Evolutionary conservation across 2,329 filamentous ascomycete species (phyloP), one percentile per base, ranked within the genome.

Genomic region (Fusarium pseudograminearum): DNA sequence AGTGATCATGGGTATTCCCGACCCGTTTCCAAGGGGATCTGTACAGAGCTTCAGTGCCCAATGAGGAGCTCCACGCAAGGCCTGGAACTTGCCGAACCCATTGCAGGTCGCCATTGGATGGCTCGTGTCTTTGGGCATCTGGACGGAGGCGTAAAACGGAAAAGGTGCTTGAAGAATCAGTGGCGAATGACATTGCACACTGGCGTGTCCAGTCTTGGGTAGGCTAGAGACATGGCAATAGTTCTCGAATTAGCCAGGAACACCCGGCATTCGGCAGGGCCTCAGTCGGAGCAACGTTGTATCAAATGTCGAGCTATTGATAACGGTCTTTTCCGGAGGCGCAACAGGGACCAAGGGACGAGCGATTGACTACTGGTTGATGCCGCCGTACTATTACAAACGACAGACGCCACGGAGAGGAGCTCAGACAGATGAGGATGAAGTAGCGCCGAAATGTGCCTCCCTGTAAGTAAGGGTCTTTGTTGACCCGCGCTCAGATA

Each of bases 1-100:
- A 42, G 14, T 30, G 41, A 47, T 44, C 36, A 42, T 67, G 67
- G 67, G 26, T 74, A 74, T 71, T 74, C 59, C 71, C 71, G 71
- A 73, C 48, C 38, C 57, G 71, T 73, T 74, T 72, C 57, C 33
- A 40, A 66, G 41, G 41, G 15, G 20, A 44, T 14, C 9, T 36
- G 34, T 18, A 16, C 41, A 44, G 33, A 28, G 33, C 36, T 7
- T 22, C 14, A 51, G 38, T 14, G 34, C n/a, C 48, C 41, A 67
- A 47, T 66, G 15, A 20, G 31, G 62, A 36, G 15, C 44, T 31
- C 26, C 42, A 45, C 18, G 18, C 8, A 18, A 40, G 18, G 14
- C 8, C 24, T 41, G 56, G 47, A 51, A 47, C 50, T 62, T 59
- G 24, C 53, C 33, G 22, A 31, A 11, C 38, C 30, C 28, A 47